Evolutionary conservation across 2,329 filamentous ascomycete genomes (phyloP).

Genomic region (Aspergillus bombycis): DNA sequence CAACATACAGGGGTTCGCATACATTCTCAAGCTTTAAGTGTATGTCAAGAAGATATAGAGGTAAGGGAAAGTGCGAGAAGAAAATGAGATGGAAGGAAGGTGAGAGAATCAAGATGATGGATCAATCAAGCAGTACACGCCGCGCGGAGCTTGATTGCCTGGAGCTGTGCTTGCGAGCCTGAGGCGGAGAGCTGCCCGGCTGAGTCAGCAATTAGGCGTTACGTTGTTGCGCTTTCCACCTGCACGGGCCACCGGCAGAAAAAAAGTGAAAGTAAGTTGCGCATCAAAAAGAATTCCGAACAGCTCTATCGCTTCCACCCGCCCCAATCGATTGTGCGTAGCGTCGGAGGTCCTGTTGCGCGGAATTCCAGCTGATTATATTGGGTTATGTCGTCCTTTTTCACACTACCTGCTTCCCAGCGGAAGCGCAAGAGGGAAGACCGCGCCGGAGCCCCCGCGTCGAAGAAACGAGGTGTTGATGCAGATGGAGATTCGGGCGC

Average conservation of each 20-base stretch:
- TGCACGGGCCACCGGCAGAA: conserved; percentile 39
- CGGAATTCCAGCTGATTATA: background rate
- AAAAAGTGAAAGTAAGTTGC: conserved; percentile 33
- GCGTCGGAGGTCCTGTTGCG: background rate
- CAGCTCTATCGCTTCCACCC: background rate
- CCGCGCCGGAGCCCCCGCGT: conserved; percentile 43
- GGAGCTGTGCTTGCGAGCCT: conserved; percentile 33
- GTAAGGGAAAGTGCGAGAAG: background rate
- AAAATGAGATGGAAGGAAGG: conserved; percentile 24
- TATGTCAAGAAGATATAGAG: conserved; percentile 2
- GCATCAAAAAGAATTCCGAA: conserved; percentile 6
- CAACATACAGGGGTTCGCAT: background rate
- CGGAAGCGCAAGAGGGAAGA: conserved; percentile 84
- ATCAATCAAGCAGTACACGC: conserved; percentile 28
- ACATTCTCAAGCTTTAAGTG: background rate
- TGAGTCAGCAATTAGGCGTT: conserved; percentile 40
- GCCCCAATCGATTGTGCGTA: conserved; percentile 2
- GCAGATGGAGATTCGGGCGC: conserved; percentile 33
- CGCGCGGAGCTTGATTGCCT: conserved; percentile 48
- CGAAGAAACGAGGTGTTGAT: conserved; percentile 50
- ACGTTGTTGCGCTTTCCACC: conserved; percentile 31
- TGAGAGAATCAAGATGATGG: conserved; percentile 23
- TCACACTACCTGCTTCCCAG: conserved; percentile 82
- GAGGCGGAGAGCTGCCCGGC: conserved; percentile 35
- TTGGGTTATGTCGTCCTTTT: conserved; percentile 86